Evolutionary conservation across 306 rosid genomes (phyloP), one percentile per base, ranked within the genome.

Genomic region (Cercis canadensis): DNA sequence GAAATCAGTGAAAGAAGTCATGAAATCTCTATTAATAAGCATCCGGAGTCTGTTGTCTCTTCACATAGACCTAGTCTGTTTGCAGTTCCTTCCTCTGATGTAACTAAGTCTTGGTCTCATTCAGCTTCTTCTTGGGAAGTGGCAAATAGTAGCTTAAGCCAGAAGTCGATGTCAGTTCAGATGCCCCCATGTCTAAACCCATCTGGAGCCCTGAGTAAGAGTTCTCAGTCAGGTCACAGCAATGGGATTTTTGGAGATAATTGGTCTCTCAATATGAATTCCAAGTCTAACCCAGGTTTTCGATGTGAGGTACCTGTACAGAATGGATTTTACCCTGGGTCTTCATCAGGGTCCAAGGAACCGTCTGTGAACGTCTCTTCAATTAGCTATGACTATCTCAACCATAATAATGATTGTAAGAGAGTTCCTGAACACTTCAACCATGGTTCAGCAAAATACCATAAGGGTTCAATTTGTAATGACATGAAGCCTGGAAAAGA

Each of bases 41-140:
- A 76, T 41, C 78, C 63, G 0, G 79, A 80, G 61, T 72, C 78
- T 43, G 76, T 76, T 70, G 37, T 68, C 67, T 76, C 87, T 50
- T 70, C 88, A 65, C 82, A 81, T 69, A 47, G 78, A 67, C 82
- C 84, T 45, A 72, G 80, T 67, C 77, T 77, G 53, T 68, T 47
- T 72, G 75, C 67, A 31, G 62, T 76, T 72, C 76, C 90, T 67
- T 73, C 90, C 29, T 72, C 75, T 52, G 88, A 90, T 57, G 50
- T 81, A 76, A 62, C 77, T 0, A 90, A 74, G 82, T 64, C 96
- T 46, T 85, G 86, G 96, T 78, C 88, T 74, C 88, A 81, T 69
- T 84, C 93, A 8, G 81, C 83, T 62, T 83, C 91, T 68, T 85
- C 96, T 60, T 88, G 88, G 96, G 94, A 85, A 78, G 84, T 78